Base-by-base conservation (phyloP, 148 eudicot species). In the Limonium bicolor region DNA sequence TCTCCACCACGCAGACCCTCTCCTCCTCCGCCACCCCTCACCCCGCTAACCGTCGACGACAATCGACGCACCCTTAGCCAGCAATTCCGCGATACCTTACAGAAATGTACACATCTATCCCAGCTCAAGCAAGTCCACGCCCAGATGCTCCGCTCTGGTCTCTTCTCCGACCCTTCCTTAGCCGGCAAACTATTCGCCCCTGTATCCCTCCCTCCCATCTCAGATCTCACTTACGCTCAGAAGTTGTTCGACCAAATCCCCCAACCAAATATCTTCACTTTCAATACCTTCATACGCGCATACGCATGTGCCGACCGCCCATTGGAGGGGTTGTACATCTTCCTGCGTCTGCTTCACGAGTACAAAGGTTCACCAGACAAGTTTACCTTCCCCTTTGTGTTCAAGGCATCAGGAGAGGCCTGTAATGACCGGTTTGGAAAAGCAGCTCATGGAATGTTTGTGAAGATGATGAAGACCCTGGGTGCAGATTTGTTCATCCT, bases 51-150 rank as follows among this genome's bases (percentile, higher is more conserved):
- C 1, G 63, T 51, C 54, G 58, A 29, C 26, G 58, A 48, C 61
- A 61, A 56, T 54, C 72, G 70, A 1, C 17, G 21, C 44, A 56
- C 66, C 32, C 63, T 59, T 21, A 63, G 45, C 29, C 61, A 71
- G 29, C 55, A 66, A 10, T 20, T 58, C 22, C 15, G 59, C 18
- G 28, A 47, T 29, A 41, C 53, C 26, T 34, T 63, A 24, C 66
- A 74, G 17, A 42, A 48, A 38, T 74, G 72, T 46, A 48, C 61
- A 7, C 45, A 36, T 16, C 2, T 21, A 1, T 34, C 44, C 6
- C 80, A 74, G 17, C 66, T 74, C 58, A 66, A 63, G 44, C 70
- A 63, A 60, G 47, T 62, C 27, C 73, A 74, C 25, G 80, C 73
- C 2, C 64, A 60, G 26, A 65, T 74, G 59, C 70, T 74, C 34